Evolutionary conservation across 1,284 basidiomycete genomes (phyloP).

Genomic region (Sparassis latifolia): DNA sequence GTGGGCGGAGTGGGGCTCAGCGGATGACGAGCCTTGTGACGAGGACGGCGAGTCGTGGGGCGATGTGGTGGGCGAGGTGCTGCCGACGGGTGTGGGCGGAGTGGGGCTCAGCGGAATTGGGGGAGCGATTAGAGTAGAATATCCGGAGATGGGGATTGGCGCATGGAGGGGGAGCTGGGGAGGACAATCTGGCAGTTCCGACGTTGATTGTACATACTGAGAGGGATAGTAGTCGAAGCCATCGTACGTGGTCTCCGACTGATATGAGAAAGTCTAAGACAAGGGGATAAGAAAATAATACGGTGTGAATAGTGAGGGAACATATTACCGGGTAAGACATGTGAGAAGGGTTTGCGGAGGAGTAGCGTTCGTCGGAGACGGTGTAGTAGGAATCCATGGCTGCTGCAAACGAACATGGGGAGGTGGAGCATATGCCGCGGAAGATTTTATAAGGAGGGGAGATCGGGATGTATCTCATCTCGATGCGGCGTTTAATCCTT

Average conservation of each 20-base stretch:
- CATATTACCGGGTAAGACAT: too few species aligned
- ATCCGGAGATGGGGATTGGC: constrained; percentile 21
- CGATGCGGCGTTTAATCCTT: too few species aligned
- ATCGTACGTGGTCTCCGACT: too few species aligned
- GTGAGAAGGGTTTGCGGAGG: neutral
- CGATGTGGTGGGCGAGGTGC: neutral
- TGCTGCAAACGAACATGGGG: neutral
- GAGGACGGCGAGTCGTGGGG: neutral
- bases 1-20: neutral
- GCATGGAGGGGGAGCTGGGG: constrained; percentile 18
- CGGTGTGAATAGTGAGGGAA: too few species aligned
- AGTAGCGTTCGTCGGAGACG: constrained; percentile 7
- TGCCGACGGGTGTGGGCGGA: neutral
- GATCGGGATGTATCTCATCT: neutral
- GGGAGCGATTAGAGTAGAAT: constrained; percentile 16
- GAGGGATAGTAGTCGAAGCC: too few species aligned
- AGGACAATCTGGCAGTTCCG: neutral
- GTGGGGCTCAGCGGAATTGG: neutral
- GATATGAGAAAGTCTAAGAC: too few species aligned
- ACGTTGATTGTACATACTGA: too few species aligned
- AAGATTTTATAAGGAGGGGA: neutral
- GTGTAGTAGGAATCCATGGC: constrained; percentile 14
- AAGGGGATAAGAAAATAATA: too few species aligned
- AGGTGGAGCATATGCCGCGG: neutral
- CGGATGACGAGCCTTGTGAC: neutral